phyloP scores from a whole-genome alignment of 2,329 filamentous ascomycete genomes.

The Myriosclerotinia scirpicola region DNA sequence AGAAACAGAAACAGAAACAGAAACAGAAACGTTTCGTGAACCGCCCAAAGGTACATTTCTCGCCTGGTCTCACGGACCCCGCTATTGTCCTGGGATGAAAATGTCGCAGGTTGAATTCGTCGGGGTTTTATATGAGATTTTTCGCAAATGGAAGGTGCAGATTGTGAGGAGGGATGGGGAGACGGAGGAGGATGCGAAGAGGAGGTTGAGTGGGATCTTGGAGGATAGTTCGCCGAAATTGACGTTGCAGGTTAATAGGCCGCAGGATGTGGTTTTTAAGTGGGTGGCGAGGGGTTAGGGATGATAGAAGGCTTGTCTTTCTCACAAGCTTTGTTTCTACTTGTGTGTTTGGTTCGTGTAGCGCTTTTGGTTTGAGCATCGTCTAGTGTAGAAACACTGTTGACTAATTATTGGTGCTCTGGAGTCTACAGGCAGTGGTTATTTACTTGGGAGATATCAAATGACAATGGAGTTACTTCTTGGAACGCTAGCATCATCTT shows the following conservation, averaged over 20 bases:
- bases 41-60: constrained; percentile 31
- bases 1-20: no score
- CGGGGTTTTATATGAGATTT: constrained; percentile 26
- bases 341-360: no score
- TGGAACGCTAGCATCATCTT: no score
- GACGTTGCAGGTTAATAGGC: constrained; percentile 27
- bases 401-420: neutral
- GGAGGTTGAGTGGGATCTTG: constrained; percentile 25
- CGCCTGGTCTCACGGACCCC: constrained; percentile 38
- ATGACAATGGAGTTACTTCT: no score
- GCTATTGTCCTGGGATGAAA: constrained; percentile 39
- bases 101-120: constrained; percentile 41
- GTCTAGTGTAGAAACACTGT: neutral
- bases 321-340: neutral
- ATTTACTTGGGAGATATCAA: no score
- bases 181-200: constrained; percentile 15
- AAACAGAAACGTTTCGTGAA: constrained; percentile 20
- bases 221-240: constrained; percentile 24
- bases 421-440: neutral
- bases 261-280: constrained; percentile 9
- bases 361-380: neutral
- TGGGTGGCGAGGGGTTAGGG: neutral
- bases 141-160: constrained; percentile 23
- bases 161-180: constrained; percentile 14
- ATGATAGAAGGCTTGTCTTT: neutral